Percentiles rank a stretch among this genome's conserved stretches.
Evolutionary conservation across 306 rosid species (phyloP).

Genomic region (Cicer bijugum): DNA sequence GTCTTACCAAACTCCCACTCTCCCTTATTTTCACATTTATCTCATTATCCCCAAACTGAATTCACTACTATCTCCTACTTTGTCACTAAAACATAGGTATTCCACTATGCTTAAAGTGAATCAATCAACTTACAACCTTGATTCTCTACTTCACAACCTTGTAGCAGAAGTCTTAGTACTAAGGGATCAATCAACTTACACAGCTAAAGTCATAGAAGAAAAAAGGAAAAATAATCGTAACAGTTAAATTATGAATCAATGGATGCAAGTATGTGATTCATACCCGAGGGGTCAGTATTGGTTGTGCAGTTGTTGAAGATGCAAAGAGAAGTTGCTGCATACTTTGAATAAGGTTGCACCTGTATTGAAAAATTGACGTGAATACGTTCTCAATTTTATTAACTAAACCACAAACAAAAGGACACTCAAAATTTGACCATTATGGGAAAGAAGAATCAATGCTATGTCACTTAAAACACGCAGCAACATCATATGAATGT

Average conservation of each 20-base stretch:
- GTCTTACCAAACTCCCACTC: conserved; percentile 11
- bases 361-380: conserved; percentile 40
- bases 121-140: not conserved
- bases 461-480: conserved; percentile 14
- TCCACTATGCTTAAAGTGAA: conserved; percentile 16
- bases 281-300: conserved; percentile 95
- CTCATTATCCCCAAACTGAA: not conserved
- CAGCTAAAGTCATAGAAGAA: conserved; percentile 4
- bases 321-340: conserved; percentile 92
- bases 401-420: conserved; percentile 10
- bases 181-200: conserved; percentile 15
- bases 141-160: conserved; percentile 25
- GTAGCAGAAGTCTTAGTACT: conserved; percentile 8
- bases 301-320: conserved; percentile 97
- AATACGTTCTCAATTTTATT: conserved; percentile 6
- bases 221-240: conserved; percentile 23
- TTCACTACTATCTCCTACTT: conserved; percentile 2
- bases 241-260: conserved; percentile 39
- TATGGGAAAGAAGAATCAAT: not conserved
- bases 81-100: not conserved
- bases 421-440: conserved; percentile 17
- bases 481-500: not conserved
- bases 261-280: conserved; percentile 29
- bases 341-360: conserved; percentile 94
- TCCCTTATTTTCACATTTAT: not conserved